Conservation (phyloP, 2,329 filamentous ascomycete species). For the Laburnicola sp. region DNA sequence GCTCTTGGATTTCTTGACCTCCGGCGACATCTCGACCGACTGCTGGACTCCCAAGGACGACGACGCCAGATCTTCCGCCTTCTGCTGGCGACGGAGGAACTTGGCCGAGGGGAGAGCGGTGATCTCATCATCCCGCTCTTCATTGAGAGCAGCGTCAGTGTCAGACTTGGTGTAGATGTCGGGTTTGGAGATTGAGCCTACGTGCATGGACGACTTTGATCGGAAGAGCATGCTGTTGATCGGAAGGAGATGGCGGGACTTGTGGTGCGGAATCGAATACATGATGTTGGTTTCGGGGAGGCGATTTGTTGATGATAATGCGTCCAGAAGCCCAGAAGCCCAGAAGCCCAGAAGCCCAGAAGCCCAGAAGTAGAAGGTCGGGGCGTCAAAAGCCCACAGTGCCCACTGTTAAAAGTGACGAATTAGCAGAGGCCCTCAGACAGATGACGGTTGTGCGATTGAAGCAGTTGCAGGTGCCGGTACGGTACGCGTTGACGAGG, state of each 20-base stretch:
- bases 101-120: slow-evolving; percentile 17
- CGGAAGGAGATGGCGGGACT: slow-evolving; percentile 10
- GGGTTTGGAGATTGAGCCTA: slow-evolving; percentile 3
- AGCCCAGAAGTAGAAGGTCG: background rate
- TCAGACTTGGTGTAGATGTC: slow-evolving; percentile 2
- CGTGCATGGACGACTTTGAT: slow-evolving; percentile 5
- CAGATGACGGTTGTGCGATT: too few relatives aligned
- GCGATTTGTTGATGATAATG: background rate
- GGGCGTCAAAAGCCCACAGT: too few relatives aligned
- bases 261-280: background rate
- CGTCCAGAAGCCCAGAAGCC: background rate
- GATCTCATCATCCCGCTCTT: slow-evolving; percentile 12
- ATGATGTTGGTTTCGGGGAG: background rate
- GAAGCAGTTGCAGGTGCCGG: too few relatives aligned
- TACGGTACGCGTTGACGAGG: too few relatives aligned
- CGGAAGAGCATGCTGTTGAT: slow-evolving; percentile 15
- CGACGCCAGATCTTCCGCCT: background rate
- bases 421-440: too few relatives aligned
- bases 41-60: background rate
- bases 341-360: background rate
- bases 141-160: background rate
- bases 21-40: background rate
- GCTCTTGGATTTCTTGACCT: background rate
- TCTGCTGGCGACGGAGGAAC: background rate
- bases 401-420: background rate